Conservation (phyloP, 2,329 filamentous ascomycete species). For the Penicillium fuscoglaucum region DNA sequence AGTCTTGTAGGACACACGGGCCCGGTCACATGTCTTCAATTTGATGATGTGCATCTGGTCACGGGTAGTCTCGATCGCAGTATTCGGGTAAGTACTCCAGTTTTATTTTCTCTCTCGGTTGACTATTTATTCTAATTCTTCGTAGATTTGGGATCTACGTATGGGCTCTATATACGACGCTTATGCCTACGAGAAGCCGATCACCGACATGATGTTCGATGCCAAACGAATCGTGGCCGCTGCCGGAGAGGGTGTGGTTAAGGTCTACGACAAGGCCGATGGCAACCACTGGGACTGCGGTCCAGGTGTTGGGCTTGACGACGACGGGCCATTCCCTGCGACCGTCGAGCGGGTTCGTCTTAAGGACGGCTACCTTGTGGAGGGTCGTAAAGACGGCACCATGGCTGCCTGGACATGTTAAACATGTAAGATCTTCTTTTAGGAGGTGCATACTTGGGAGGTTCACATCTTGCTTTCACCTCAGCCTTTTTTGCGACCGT, state of each 20-base stretch:
- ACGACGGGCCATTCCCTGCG: conserved; percentile 64
- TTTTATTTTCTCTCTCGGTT: background rate
- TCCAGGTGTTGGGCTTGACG: conserved; percentile 67
- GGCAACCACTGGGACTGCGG: conserved; percentile 96
- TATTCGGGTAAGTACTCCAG: conserved; percentile 70
- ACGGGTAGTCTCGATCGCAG: conserved; percentile 91
- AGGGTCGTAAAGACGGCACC: conserved; percentile 82
- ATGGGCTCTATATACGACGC: conserved; percentile 95
- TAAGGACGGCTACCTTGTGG: conserved; percentile 89
- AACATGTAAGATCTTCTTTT: conserved; percentile 3
- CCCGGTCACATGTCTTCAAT: conserved; percentile 89
- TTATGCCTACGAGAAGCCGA: conserved; percentile 87
- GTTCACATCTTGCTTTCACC: conserved; percentile 1
- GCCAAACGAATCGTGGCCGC: conserved; percentile 83
- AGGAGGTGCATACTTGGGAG: conserved; percentile 8
- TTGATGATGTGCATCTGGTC: conserved; percentile 92
- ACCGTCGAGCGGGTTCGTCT: conserved; percentile 84
- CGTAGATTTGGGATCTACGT: conserved; percentile 94
- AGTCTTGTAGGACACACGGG: conserved; percentile 95
- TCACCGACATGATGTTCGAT: conserved; percentile 98
- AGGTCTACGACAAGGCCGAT: conserved; percentile 97
- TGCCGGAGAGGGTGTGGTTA: conserved; percentile 88
- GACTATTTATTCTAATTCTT: conserved; percentile 22
- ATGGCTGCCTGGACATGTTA: conserved; percentile 88
- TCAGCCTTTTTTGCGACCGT: conserved; percentile 15